Base-by-base conservation (phyloP, 208 protist genomes). In the Spongospora subterranea region DNA sequence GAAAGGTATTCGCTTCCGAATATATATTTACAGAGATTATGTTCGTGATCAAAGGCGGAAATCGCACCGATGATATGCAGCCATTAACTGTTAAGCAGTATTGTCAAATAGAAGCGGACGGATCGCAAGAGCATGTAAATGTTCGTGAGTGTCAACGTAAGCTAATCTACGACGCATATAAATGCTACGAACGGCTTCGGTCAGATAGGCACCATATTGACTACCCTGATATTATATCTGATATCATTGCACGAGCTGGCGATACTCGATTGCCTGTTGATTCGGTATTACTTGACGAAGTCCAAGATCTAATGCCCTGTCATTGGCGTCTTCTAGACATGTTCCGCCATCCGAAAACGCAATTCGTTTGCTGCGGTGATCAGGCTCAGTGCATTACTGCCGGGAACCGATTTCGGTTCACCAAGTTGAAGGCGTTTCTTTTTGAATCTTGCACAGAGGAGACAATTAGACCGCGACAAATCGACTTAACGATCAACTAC, bases 321-420 rank as follows among this genome's bases (percentile, higher is more conserved):
- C 50, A 60, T 60, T 60, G 50, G 50, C 50, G 50, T 24, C 24
- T 60, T 29, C 24, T 60, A 24, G 50, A 60, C 50, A 29, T 60
- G 50, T 60, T 60, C 50, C 50, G 50, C 24, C 50, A 60, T 60
- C 50, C 50, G 13, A 60, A 60, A 24, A 60, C 50, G 50, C 50
- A 29, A 60, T 60, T 60, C 50, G 50, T 60, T 60, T 60, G 50
- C 24, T 60, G 50, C 24, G 50, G 50, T 24, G 50, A 60, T 24
- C 50, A 60, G 50, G 50, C 50, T 60, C 50, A 60, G 24, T 60
- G 50, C 50, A 60, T 60, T 60, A 60, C 50, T 60, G 50, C 50
- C 50, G 50, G 50, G 50, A 60, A 60, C 50, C 50, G 50, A 60
- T 60, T 60, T 60, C 50, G 50, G 24, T 60, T 60, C 50, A 6